Evolutionary conservation across 2,329 filamentous ascomycete species (phyloP).

Genomic region (Cadophora gregata): DNA sequence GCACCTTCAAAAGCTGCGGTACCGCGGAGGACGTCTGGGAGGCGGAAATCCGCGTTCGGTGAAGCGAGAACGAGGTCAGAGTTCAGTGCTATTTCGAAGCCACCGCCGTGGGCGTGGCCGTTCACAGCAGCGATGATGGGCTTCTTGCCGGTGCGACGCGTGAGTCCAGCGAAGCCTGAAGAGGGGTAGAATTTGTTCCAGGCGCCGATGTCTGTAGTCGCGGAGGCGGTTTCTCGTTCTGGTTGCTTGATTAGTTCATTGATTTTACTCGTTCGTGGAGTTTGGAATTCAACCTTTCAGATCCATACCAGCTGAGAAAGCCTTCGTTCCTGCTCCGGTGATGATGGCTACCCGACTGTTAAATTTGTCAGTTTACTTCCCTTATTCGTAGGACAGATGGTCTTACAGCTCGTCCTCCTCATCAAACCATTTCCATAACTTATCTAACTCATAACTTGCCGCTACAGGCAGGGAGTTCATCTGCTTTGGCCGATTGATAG

Average conservation of each 20-base stretch:
- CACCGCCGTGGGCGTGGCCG: conserved; percentile 61
- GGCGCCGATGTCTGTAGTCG: neutral
- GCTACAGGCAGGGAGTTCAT: conserved; percentile 54
- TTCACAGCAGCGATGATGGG: conserved; percentile 66
- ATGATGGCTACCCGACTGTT: conserved; percentile 52
- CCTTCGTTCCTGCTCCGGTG: conserved; percentile 58
- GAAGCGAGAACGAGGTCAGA: conserved; percentile 64
- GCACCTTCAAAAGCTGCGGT: conserved; percentile 63
- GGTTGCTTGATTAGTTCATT: neutral
- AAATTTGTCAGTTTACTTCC: neutral
- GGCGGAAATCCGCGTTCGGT: conserved; percentile 56
- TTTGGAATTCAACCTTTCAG: conserved; percentile 46
- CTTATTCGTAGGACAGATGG: no score
- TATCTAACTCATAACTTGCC: conserved; percentile 56
- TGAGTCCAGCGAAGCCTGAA: conserved; percentile 61
- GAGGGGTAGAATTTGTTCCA: conserved; percentile 46
- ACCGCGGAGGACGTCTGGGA: conserved; percentile 65
- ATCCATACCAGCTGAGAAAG: conserved; percentile 62
- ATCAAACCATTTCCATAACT: conserved; percentile 60
- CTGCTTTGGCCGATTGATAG: conserved; percentile 55
- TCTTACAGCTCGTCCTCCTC: conserved; percentile 50
- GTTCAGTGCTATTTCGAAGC: conserved; percentile 57
- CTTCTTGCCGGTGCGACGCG: conserved; percentile 62
- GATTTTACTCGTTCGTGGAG: neutral
- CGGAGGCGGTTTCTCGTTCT: neutral